phyloP scores from a whole-genome alignment of 108 stramenopile species.

The Nitzschia putrida region DNA sequence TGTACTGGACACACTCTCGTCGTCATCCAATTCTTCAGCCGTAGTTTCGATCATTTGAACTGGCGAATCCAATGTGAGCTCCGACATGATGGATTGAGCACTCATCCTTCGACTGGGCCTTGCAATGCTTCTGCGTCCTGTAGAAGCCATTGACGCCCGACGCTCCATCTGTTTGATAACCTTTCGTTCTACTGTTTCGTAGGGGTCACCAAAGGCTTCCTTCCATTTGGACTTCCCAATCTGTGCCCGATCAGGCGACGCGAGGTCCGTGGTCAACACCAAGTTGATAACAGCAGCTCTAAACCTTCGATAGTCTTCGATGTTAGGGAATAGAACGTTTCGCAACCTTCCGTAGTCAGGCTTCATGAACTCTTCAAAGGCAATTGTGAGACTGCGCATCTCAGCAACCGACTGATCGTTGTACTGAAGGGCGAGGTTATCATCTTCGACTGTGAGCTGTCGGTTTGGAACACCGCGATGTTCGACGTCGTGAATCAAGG shows the following conservation, averaged over 20 bases:
- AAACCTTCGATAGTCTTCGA: slow-evolving; percentile 61
- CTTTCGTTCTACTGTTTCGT: slow-evolving; percentile 56
- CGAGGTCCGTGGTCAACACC: slow-evolving; percentile 53
- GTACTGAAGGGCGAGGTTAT: slow-evolving; percentile 65
- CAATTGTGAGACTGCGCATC: slow-evolving; percentile 61
- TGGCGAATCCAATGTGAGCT: slow-evolving; percentile 30
- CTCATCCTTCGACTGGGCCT: slow-evolving; percentile 20
- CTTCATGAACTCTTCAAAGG: slow-evolving; percentile 65
- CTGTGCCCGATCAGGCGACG: slow-evolving; percentile 66
- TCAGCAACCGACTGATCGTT: slow-evolving; percentile 83
- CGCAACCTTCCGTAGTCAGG: slow-evolving; percentile 47
- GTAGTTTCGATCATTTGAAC: slow-evolving; percentile 42
- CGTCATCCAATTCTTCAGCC: slow-evolving; percentile 43
- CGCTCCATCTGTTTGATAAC: slow-evolving; percentile 27
- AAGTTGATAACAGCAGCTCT: slow-evolving; percentile 62
- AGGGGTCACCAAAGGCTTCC: slow-evolving; percentile 81
- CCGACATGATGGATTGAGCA: slow-evolving; percentile 25
- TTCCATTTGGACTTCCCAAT: slow-evolving; percentile 74
- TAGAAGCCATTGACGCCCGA: not conserved
- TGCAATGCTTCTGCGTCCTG: not conserved
- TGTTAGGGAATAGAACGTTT: slow-evolving; percentile 46
- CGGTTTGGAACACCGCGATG: slow-evolving; percentile 63
- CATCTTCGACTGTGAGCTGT: slow-evolving; percentile 56
- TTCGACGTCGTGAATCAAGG: slow-evolving; percentile 80
- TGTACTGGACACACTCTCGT: slow-evolving; percentile 48